These are phyloP conservation scores for Jatropha curcas DNA, from an alignment of 345 rosid genomes.

Conservation along the genomic window DNA sequence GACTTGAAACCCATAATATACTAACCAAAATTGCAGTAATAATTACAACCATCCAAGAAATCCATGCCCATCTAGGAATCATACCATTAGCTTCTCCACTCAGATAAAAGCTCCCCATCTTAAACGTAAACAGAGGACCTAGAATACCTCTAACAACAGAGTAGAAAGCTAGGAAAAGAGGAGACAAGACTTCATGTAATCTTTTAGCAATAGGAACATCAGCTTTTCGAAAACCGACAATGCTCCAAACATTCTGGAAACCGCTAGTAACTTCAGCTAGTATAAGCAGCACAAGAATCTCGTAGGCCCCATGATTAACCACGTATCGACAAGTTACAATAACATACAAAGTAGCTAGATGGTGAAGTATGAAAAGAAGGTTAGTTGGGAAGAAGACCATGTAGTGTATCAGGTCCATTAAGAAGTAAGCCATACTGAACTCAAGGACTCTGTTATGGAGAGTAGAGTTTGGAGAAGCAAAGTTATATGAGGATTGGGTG, in stretches of 20 bases:
- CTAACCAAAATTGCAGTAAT: conserved; percentile 57
- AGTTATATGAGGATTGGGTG: conserved; percentile 22
- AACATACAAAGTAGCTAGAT: conserved; percentile 74
- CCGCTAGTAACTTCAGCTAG: conserved; percentile 82
- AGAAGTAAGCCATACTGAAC: conserved; percentile 80
- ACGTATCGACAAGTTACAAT: conserved; percentile 60
- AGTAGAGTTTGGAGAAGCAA: conserved; percentile 56
- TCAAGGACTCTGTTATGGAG: conserved; percentile 59
- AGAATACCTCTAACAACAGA: conserved; percentile 62
- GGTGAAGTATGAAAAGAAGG: conserved; percentile 78
- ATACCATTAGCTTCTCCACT: conserved; percentile 42
- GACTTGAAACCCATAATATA: conserved; percentile 56
- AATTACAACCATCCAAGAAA: conserved; percentile 75
- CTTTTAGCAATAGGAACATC: conserved; percentile 48
- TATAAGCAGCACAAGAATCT: conserved; percentile 54
- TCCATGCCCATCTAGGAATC: conserved; percentile 80
- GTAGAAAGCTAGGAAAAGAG: conserved; percentile 55
- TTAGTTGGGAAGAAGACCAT: conserved; percentile 59
- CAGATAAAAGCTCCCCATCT: conserved; percentile 50
- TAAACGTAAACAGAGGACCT: conserved; percentile 55
- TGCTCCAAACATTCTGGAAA: conserved; percentile 73
- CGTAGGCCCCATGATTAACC: conserved; percentile 60
- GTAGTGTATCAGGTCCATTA: conserved; percentile 70
- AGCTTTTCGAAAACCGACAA: conserved; percentile 42
- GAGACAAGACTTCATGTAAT: conserved; percentile 46